phyloP scores from a whole-genome alignment of 192 early-diverging fungal genomes.

The Linnemannia exigua region DNA sequence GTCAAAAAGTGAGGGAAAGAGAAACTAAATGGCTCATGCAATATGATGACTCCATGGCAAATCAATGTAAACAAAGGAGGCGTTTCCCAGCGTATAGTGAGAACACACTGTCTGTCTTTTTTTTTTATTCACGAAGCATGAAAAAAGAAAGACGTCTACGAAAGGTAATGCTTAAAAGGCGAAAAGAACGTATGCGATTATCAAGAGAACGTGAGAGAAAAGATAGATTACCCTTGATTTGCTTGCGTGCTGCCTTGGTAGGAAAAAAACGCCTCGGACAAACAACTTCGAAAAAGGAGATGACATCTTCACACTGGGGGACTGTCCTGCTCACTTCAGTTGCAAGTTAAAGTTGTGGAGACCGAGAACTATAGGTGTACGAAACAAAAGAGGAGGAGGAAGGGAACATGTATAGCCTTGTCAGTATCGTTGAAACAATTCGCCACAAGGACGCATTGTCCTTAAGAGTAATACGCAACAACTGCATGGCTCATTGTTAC shows the following conservation, averaged over 20 bases:
- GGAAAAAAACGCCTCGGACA: background rate
- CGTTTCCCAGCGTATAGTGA: too few species aligned
- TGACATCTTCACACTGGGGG: background rate
- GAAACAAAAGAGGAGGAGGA: background rate
- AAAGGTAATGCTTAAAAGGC: background rate
- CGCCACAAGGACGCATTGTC: background rate
- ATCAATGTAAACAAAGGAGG: too few species aligned
- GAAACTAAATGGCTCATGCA: too few species aligned
- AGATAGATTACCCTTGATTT: background rate
- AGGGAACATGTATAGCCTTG: background rate
- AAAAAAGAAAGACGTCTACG: background rate
- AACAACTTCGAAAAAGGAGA: background rate
- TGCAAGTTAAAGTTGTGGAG: constrained; percentile 17
- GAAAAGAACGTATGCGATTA: background rate
- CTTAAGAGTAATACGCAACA: background rate
- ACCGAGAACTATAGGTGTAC: background rate
- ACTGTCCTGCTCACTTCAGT: background rate
- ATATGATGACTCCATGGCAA: too few species aligned
- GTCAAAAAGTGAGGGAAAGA: too few species aligned
- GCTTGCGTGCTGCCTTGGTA: background rate
- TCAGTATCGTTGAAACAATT: background rate
- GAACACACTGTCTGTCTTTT: background rate
- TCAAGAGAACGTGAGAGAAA: background rate
- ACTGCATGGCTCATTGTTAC: background rate
- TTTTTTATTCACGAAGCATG: background rate